phyloP scores from a whole-genome alignment of 2,329 filamentous ascomycete genomes.

The Nectriaceae sp. region DNA sequence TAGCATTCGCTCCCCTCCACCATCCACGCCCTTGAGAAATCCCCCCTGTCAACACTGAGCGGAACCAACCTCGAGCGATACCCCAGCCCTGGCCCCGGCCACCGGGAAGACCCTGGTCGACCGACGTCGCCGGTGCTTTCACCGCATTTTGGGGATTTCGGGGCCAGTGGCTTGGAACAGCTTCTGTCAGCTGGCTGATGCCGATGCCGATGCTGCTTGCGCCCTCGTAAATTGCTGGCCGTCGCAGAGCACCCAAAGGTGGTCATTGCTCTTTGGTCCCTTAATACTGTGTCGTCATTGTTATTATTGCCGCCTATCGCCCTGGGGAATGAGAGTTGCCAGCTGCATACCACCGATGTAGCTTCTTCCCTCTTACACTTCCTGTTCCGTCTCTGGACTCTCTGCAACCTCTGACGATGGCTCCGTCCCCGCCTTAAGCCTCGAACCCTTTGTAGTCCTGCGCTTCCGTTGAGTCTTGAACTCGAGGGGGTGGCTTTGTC shows the following conservation, averaged over 20 bases:
- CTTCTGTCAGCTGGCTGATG: constrained; percentile 3
- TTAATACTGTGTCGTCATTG: not conserved
- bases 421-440: not conserved
- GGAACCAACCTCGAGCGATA: not conserved
- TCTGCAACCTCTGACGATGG: not conserved
- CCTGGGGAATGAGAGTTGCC: not conserved
- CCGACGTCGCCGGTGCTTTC: constrained; percentile 26
- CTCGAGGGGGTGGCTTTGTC: not conserved
- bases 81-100: constrained; percentile 3
- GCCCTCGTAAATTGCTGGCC: not conserved
- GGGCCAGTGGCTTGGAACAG: constrained; percentile 19
- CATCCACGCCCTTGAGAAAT: no score
- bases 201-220: not conserved
- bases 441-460: not conserved
- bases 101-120: constrained; percentile 27
- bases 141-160: constrained; percentile 27
- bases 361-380: not conserved
- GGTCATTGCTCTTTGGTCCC: no score
- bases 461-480: no score
- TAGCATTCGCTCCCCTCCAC: no score
- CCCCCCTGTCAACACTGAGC: no score
- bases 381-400: not conserved
- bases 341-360: not conserved
- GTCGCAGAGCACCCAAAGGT: no score
- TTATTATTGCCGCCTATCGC: not conserved